Evolutionary conservation across 2,329 filamentous ascomycete species (phyloP).

Genomic region (Ascochyta viciae-villosae): DNA sequence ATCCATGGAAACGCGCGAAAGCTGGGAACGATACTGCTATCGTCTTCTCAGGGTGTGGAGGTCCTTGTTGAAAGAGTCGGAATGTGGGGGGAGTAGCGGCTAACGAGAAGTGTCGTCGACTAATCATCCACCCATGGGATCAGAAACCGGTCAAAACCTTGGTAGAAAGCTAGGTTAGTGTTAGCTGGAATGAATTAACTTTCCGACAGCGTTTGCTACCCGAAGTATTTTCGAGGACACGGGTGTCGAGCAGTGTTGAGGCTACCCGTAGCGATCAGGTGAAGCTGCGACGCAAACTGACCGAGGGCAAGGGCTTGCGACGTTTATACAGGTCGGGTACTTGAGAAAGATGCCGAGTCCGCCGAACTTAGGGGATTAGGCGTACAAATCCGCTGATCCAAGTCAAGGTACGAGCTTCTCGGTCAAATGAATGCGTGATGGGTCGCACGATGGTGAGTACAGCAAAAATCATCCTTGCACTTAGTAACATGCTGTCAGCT

Average conservation of each 20-base stretch:
- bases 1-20: background rate
- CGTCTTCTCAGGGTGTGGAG: background rate
- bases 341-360: conserved; percentile 11
- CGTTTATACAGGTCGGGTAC: conserved; percentile 1
- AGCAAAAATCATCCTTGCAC: background rate
- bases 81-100: background rate
- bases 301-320: background rate
- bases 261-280: background rate
- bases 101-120: background rate
- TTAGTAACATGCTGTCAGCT: conserved; percentile 5
- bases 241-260: background rate
- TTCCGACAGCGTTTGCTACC: background rate
- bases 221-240: background rate
- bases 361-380: conserved; percentile 9
- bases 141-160: background rate
- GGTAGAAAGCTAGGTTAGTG: conserved; percentile 2
- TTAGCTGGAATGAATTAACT: conserved; percentile 4
- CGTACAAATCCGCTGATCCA: conserved; percentile 1
- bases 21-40: background rate
- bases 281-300: background rate
- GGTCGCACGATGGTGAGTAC: conserved; percentile 8
- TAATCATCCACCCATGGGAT: background rate
- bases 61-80: background rate
- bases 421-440: conserved; percentile 1
- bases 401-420: conserved; percentile 5